phyloP scores from a whole-genome alignment of 306 rosid species.

The Trichosanthes truncata region DNA sequence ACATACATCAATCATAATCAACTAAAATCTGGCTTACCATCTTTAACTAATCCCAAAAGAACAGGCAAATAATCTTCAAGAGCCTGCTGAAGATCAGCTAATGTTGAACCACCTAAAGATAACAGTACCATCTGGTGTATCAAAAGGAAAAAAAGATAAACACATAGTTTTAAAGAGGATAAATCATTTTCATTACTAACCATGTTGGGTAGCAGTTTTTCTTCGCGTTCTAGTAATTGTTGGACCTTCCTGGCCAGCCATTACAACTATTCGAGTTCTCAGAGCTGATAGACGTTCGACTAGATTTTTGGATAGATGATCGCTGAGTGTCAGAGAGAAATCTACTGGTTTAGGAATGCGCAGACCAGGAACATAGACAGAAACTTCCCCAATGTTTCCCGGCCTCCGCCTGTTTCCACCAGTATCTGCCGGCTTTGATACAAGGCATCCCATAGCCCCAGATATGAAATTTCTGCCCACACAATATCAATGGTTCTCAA shows the following conservation, averaged over 20 bases:
- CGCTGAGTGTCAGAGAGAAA: slow-evolving; percentile 61
- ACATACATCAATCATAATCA: slow-evolving; percentile 9
- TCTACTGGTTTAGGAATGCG: slow-evolving; percentile 91
- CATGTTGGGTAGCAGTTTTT: slow-evolving; percentile 77
- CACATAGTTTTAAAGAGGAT: slow-evolving; percentile 6
- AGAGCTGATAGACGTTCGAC: slow-evolving; percentile 76
- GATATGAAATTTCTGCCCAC: slow-evolving; percentile 31
- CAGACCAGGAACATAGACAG: slow-evolving; percentile 90
- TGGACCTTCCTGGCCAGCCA: slow-evolving; percentile 94
- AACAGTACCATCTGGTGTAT: slow-evolving; percentile 23
- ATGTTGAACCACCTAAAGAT: slow-evolving; percentile 76
- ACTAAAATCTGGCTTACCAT: slow-evolving; percentile 42
- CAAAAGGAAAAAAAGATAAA: slow-evolving; percentile 18
- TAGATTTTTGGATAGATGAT: slow-evolving; percentile 67
- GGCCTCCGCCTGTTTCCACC: slow-evolving; percentile 86
- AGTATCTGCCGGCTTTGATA: slow-evolving; percentile 61
- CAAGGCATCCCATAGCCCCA: slow-evolving; percentile 72
- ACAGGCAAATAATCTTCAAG: slow-evolving; percentile 87
- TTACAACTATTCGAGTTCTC: slow-evolving; percentile 87
- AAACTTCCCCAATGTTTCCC: slow-evolving; percentile 86
- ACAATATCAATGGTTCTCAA: slow-evolving; percentile 17
- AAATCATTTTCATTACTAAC: slow-evolving; percentile 31
- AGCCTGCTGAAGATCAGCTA: slow-evolving; percentile 84
- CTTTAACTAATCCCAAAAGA: slow-evolving; percentile 88
- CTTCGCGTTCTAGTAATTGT: slow-evolving; percentile 85